A percentile compares a stretch with the other conserved stretches of the same genome.
Conservation (phyloP, 2,329 filamentous ascomycete genomes). For the Colletotrichum spinosum region DNA sequence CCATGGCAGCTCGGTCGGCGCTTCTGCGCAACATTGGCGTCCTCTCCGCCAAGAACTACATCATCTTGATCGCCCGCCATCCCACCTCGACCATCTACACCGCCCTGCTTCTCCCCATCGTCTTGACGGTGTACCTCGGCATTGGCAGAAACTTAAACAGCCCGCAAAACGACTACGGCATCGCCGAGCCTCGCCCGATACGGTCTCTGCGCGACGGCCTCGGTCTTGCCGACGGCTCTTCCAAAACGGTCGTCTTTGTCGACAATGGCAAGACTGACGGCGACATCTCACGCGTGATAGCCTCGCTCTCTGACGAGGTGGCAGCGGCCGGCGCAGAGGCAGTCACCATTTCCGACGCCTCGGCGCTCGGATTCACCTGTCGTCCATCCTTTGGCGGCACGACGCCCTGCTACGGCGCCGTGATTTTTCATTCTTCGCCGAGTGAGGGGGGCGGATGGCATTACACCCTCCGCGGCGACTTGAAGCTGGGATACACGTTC, state of each 20-base stretch:
- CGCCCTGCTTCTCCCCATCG: conserved; percentile 69
- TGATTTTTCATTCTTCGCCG: conserved; percentile 78
- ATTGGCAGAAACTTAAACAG: conserved; percentile 87
- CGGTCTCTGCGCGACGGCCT: conserved; percentile 61
- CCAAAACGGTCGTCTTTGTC: conserved; percentile 81
- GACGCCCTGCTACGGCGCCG: conserved; percentile 78
- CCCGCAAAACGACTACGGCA: conserved; percentile 79
- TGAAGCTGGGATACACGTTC: conserved; percentile 64
- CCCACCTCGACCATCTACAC: conserved; percentile 63
- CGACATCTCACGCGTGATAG: conserved; percentile 79
- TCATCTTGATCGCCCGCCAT: conserved; percentile 67
- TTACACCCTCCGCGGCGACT: conserved; percentile 77
- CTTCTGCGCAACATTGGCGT: conserved; percentile 65
- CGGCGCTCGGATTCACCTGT: conserved; percentile 60
- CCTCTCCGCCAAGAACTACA: conserved; percentile 71
- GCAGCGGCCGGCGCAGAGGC: conserved; percentile 43
- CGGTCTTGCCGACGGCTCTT: conserved; percentile 39
- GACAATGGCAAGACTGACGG: conserved; percentile 78
- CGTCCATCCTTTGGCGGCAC: conserved; percentile 70
- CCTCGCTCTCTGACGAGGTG: conserved; percentile 59
- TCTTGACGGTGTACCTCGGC: conserved; percentile 69
- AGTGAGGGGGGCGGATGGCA: conserved; percentile 71
- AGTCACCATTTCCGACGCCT: conserved; percentile 40
- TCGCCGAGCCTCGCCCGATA: conserved; percentile 72
- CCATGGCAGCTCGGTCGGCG: conserved; percentile 21